Evolutionary conservation across 2,329 filamentous ascomycete genomes (phyloP), one percentile per base, ranked within the genome.

Genomic region (Cercospora sp.): DNA sequence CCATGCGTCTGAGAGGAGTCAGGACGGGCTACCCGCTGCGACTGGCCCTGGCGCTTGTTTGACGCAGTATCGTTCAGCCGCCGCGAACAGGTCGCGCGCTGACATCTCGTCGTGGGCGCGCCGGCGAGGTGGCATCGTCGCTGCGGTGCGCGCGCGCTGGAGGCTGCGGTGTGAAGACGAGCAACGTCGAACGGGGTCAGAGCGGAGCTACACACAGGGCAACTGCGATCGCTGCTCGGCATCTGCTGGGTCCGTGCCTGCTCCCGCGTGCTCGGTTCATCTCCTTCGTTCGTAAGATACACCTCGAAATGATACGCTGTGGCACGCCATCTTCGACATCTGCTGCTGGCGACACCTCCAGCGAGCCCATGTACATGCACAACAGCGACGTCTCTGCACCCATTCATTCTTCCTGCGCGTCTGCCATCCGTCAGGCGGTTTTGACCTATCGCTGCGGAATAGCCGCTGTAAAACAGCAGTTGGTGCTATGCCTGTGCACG

Each of bases 401-500:
- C 61, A 37, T 49, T 34, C 40, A 18, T 8, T 12, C 21, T 9
- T 26, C 8, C 21, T 24, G 28, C 61, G 45, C 61, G 32, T 6
- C 51, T 34, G 28, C 40, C 28, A 7, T 30, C 26, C 13, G 45
- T 16, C 21, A 37, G 60, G 16, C 43, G 28, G 3, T 43, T n/a
- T 21, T 7, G 49, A 28, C 62, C 62, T 58, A 64, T 64, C 62
- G 49, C 43, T 64, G 18, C 21, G 28, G 49, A 26, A 64, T 24
- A 24, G 53, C 62, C 51, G 62, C 62, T 64, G 49, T 18, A 28
- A 28, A 53, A n/a, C 51, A 58, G 34, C 49, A 28, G 28, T 64
- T 64, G 45, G 28, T 57, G 28, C 32, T 64, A 64, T 64, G 62
- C 62, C 62, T 64, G 62, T 64, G 62, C 62, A 34, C 49, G 43